phyloP scores from a whole-genome alignment of 2,329 filamentous ascomycete genomes.

The Arthrinium phaeospermum region DNA sequence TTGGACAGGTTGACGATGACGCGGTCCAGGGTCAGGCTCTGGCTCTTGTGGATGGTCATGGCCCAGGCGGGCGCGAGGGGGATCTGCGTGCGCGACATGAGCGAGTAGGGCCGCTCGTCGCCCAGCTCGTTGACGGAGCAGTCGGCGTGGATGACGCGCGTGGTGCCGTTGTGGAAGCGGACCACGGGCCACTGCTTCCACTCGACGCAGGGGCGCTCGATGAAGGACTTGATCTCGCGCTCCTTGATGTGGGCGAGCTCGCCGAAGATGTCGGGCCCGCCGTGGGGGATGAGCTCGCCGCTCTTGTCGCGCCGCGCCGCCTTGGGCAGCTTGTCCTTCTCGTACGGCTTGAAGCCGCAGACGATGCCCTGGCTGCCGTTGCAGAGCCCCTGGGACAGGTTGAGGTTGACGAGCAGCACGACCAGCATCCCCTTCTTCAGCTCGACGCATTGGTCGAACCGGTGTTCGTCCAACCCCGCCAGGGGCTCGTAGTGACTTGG shows the following conservation, averaged over 20 bases:
- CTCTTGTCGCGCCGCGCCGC: constrained; percentile 28
- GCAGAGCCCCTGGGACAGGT: constrained; percentile 46
- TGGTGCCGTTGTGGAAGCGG: constrained; percentile 53
- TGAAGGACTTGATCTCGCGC: constrained; percentile 45
- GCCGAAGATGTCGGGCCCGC: constrained; percentile 39
- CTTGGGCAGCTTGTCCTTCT: constrained; percentile 36
- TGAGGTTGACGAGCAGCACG: constrained; percentile 57
- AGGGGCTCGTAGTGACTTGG: constrained; percentile 37
- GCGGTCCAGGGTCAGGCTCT: constrained; percentile 66
- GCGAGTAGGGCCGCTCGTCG: constrained; percentile 49
- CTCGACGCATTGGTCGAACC: constrained; percentile 48
- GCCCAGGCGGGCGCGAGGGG: constrained; percentile 67
- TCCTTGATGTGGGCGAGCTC: constrained; percentile 45
- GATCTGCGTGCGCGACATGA: constrained; percentile 63
- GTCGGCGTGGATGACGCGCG: constrained; percentile 54
- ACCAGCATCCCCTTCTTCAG: constrained; percentile 59
- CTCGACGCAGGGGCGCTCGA: constrained; percentile 34
- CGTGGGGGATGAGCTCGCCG: constrained; percentile 20
- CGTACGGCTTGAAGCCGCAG: constrained; percentile 47
- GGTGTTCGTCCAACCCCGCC: constrained; percentile 48
- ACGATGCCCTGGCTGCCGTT: constrained; percentile 55
- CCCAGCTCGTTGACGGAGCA: constrained; percentile 56
- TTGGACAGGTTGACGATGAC: constrained; percentile 58
- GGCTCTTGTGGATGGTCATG: constrained; percentile 66
- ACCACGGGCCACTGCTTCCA: constrained; percentile 56